Conservation (phyloP, 495 filamentous ascomycete genomes). For the Daldinia concentrica region DNA sequence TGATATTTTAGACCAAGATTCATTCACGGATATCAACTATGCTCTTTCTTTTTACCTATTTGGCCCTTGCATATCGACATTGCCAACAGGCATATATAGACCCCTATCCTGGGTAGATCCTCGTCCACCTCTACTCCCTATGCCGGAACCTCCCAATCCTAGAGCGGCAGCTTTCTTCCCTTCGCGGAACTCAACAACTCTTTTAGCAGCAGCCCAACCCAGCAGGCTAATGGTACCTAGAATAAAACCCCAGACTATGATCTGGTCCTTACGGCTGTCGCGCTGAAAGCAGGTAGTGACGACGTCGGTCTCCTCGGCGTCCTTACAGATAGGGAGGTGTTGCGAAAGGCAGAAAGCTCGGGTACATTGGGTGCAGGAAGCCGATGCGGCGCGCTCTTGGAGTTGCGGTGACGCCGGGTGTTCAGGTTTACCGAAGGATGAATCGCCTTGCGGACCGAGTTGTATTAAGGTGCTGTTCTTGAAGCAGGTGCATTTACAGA, state of each 20-base stretch:
- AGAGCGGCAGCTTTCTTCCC: constrained; percentile 32
- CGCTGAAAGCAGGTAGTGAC: constrained; percentile 92
- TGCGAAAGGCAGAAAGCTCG: constrained; percentile 89
- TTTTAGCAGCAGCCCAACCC: constrained; percentile 75
- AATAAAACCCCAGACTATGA: constrained; percentile 94
- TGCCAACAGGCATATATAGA: constrained; percentile 31
- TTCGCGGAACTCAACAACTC: constrained; percentile 64
- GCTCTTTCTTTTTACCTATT: constrained; percentile 9
- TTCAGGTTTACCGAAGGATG: constrained; percentile 44
- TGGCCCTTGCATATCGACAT: not conserved
- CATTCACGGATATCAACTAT: not conserved
- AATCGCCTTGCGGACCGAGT: constrained; percentile 59
- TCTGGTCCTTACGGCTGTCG: constrained; percentile 86
- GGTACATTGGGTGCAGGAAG: constrained; percentile 84
- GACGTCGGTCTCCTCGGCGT: constrained; percentile 85
- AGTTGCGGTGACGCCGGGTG: constrained; percentile 1
- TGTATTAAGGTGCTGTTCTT: constrained; percentile 90
- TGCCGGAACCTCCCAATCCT: constrained; percentile 11
- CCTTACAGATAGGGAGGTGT: constrained; percentile 85
- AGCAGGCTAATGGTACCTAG: constrained; percentile 84
- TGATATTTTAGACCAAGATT: constrained; percentile 1
- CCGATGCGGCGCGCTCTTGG: constrained; percentile 45
- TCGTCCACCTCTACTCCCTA: constrained; percentile 4
- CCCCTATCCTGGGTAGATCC: constrained; percentile 19
- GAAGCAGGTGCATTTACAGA: constrained; percentile 98